Percentiles rank a stretch among this genome's conserved stretches.
phyloP scores from a whole-genome alignment of 2,329 filamentous ascomycete species.

The Colletotrichum musae region DNA sequence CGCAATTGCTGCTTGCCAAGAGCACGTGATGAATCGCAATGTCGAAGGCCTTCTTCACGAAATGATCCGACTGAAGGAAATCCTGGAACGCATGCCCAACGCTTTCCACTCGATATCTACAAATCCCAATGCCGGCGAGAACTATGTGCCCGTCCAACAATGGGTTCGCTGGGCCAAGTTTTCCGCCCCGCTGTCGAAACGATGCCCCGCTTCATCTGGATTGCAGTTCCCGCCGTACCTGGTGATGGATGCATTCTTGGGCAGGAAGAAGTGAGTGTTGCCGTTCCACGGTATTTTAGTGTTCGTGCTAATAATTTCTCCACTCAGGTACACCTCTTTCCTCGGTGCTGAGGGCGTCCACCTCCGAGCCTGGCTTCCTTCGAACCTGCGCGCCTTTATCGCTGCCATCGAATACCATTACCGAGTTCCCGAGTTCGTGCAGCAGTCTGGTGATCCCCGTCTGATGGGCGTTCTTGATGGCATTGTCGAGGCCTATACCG shows the following conservation, averaged over 20 bases:
- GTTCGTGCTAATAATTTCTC: neutral
- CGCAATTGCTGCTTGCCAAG: conserved; percentile 67
- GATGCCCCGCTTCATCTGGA: conserved; percentile 65
- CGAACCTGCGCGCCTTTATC: conserved; percentile 68
- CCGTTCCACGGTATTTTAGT: fast-evolving
- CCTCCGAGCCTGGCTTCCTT: conserved; percentile 67
- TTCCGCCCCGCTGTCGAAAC: conserved; percentile 63
- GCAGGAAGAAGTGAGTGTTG: conserved; percentile 56
- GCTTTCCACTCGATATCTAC: conserved; percentile 69
- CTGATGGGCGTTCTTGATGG: conserved; percentile 68
- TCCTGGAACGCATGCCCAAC: conserved; percentile 66
- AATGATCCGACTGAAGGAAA: conserved; percentile 66
- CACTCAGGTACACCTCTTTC: conserved; percentile 60
- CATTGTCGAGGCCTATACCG: conserved; percentile 69
- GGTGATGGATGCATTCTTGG: conserved; percentile 69
- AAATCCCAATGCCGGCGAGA: conserved; percentile 66
- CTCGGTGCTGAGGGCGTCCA: conserved; percentile 67
- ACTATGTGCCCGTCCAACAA: conserved; percentile 63
- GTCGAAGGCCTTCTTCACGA: conserved; percentile 64
- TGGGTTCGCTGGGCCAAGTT: conserved; percentile 67
- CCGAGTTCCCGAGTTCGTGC: conserved; percentile 66
- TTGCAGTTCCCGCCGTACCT: conserved; percentile 67
- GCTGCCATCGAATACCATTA: conserved; percentile 69
- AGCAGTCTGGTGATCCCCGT: conserved; percentile 62
- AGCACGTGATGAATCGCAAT: conserved; percentile 67